Conservation (phyloP, 768 basidiomycete species). For the Hericium erinaceus region DNA sequence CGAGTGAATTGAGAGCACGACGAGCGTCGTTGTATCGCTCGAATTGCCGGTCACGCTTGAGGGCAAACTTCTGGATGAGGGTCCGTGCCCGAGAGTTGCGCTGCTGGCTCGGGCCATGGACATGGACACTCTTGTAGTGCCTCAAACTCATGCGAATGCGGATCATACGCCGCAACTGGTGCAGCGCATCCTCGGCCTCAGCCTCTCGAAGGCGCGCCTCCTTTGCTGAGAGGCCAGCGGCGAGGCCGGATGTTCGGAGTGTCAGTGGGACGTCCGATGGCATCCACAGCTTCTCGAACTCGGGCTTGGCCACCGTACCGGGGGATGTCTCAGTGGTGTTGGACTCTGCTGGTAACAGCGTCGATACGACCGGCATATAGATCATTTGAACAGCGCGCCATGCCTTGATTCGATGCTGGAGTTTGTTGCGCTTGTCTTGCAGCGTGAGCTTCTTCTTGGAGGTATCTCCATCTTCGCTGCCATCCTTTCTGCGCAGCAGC, state of each 20-base stretch:
- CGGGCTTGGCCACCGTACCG: too few species aligned
- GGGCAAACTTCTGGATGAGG: background rate
- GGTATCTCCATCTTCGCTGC: background rate
- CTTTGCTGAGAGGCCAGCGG: too few species aligned
- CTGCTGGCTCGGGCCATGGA: conserved; percentile 3
- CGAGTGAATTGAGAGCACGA: background rate
- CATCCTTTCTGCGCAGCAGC: background rate
- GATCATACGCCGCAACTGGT: conserved; percentile 1
- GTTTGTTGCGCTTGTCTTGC: conserved; percentile 3
- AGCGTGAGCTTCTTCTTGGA: background rate
- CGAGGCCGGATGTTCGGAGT: too few species aligned
- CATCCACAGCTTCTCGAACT: too few species aligned
- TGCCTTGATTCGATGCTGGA: background rate
- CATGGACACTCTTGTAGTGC: background rate
- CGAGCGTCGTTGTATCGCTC: background rate
- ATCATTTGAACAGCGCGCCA: conserved; percentile 4
- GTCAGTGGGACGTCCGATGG: too few species aligned
- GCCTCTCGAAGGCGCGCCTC: too few species aligned
- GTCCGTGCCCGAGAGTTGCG: background rate
- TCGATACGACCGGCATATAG: conserved; percentile 4
- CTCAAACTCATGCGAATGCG: background rate
- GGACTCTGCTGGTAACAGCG: too few species aligned
- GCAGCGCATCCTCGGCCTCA: conserved; percentile 4
- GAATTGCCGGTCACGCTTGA: background rate
- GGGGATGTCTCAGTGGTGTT: too few species aligned